Base-by-base conservation (phyloP, 202 grass and related monocot species). In the Setaria italica region DNA sequence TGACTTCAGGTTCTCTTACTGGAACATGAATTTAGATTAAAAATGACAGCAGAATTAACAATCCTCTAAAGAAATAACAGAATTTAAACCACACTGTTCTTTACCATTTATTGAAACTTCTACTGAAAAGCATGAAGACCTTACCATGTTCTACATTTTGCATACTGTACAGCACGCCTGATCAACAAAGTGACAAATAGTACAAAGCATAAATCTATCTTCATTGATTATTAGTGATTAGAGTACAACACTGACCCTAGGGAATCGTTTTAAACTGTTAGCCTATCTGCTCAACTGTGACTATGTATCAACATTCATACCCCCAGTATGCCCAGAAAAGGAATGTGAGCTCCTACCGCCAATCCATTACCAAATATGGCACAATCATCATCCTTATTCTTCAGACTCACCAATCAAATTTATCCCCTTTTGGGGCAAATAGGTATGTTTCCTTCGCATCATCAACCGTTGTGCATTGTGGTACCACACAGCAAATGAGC, bases 101-200 rank as follows among this genome's bases (percentile, higher is more conserved):
- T 81, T 35, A 67, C 3, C 6, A 43, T 74, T 49, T 70, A 8
- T 12, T 73, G 20, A 60, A 62, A 74, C 13, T 87, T 67, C 33
- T 50, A 80, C 78, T 43, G 48, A 73, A 34, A 86, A 58, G 29
- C 63, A 45, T 16, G 15, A 5, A 35, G 25, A 47, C 37, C 25
- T 75, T 76, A 80, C 43, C 60, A 73, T 8, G 4, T 16, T 56
- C 42, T 68, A 80, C 60, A 83, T 4, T 83, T 81, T 60, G 62
- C 59, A 83, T 66, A 8, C 10, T 7, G 67, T 45, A 73, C n/a
- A 83, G 67, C 50, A 62, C 37, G 49, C 50, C 7, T 79, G 50
- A 76, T 67, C 70, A 68, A 83, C 16, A 75, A 74, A 53, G 68
- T 84, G 46, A 46, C 20, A 34, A 54, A 70, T 69, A 8, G 41